Evolutionary conservation across 176 grass and related monocot genomes (phyloP), one percentile per base, ranked within the genome.

Genomic region (Themeda triandra): DNA sequence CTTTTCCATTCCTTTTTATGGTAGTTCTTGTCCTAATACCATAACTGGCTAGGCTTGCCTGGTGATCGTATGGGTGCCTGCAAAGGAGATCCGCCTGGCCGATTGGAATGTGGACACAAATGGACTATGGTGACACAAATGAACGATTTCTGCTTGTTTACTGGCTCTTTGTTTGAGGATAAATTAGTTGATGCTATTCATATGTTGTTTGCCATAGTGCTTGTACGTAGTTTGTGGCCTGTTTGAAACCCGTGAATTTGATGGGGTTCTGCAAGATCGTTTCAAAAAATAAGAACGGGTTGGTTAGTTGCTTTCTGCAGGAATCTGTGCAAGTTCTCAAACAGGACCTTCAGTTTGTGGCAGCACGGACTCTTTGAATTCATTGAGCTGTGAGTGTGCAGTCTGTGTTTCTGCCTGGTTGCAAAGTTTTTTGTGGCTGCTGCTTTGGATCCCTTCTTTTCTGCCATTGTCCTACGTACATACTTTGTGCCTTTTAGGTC

Each of bases 1-100:
- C 65, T 92, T 84, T 92, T 86, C 86, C 79, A 30, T 88, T 92
- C 83, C 93, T 95, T 92, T 95, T 90, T 84, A 81, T 92, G 85
- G 85, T 70, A 87, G 80, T 77, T 86, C 71, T 73, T 69, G 76
- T 84, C 67, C 82, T 71, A 66, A 77, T 60, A 85, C 83, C 88
- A 85, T 40, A 88, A 89, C 79, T 88, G 79, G 79, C 85, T 80
- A 87, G 65, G 44, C 82, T 92, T 68, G 92, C 56, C n/a, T 81
- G 83, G 37, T 49, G 70, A 63, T 33, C 49, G 62, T 81, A 39
- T 56, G 79, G 66, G 77, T 69, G 35, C 6, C 71, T 69, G 71
- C 71, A 60, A 66, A 48, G 54, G 19, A 79, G 35, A 82, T 8
- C 6, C 18, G 0, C 18, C 0, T 18, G 12, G 39, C 25, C 29